phyloP scores from a whole-genome alignment of 352 stramenopile genomes.

The Phytophthora brassicae region DNA sequence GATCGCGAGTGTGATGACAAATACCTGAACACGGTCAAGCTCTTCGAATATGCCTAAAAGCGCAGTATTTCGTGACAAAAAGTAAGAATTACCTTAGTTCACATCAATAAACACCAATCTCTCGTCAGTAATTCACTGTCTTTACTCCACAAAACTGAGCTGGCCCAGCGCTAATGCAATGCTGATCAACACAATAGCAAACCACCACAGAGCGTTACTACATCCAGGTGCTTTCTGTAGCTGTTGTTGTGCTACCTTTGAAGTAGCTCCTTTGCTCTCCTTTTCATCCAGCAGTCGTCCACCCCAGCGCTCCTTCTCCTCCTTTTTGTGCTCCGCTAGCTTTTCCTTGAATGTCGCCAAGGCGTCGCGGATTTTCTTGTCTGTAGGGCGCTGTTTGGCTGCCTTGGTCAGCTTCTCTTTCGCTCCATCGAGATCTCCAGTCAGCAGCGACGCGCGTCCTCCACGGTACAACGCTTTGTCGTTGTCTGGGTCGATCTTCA shows the following conservation, averaged over 20 bases:
- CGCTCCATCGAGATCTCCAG: slow-evolving; percentile 57
- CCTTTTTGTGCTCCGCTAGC: slow-evolving; percentile 47
- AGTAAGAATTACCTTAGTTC: slow-evolving; percentile 8
- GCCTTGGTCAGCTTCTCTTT: slow-evolving; percentile 69
- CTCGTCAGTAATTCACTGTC: background rate
- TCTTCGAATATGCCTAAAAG: slow-evolving; percentile 69
- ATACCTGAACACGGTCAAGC: slow-evolving; percentile 77
- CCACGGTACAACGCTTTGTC: slow-evolving; percentile 85
- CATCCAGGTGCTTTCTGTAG: slow-evolving; percentile 16
- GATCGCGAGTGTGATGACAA: slow-evolving; percentile 82
- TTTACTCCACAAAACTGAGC: slow-evolving; percentile 37
- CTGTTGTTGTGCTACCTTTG: background rate
- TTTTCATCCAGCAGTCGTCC: slow-evolving; percentile 53
- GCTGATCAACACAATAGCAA: slow-evolving; percentile 41
- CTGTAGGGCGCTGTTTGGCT: slow-evolving; percentile 55
- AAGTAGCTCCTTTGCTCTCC: background rate
- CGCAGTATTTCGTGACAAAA: background rate
- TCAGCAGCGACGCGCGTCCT: slow-evolving; percentile 61
- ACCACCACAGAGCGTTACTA: slow-evolving; percentile 35
- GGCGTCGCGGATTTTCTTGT: slow-evolving; percentile 74
- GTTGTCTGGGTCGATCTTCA: slow-evolving; percentile 76
- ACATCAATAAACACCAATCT: slow-evolving; percentile 19
- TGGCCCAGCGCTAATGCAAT: slow-evolving; percentile 38
- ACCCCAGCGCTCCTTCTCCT: slow-evolving; percentile 76
- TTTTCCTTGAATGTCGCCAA: slow-evolving; percentile 51